Evolutionary conservation across 2,329 filamentous ascomycete species (phyloP), one percentile per base, ranked within the genome.

Genomic region (Aureobasidium zeae): DNA sequence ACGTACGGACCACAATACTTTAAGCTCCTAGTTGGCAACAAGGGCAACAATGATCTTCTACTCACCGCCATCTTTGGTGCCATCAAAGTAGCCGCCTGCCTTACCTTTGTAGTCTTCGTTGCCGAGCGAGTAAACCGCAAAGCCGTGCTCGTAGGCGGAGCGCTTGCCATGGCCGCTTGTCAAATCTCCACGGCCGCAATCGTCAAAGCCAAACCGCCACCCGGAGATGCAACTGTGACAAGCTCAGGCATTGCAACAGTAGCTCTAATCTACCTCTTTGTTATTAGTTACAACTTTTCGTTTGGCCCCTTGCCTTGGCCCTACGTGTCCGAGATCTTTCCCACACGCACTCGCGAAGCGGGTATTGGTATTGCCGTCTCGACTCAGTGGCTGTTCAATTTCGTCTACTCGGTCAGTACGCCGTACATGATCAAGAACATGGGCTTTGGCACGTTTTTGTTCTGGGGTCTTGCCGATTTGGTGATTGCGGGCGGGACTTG

Each of bases 1-100:
- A 44, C 39, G 12, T 74, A 72, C 43, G 70, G 69, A 0, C 71
- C 72, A 4, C 71, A 76, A 51, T 74, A 73, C 55, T 74, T 75
- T 54, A 65, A 65, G 15, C 57, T 73, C 0, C 63, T 74, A 6
- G 68, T 73, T 11, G 69, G 68, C 10, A 53, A 58, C n/a, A 50
- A 52, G 26, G 65, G 63, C 1, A 62, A 68, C 32, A 58, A 62
- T 25, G 64, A 64, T 31, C 60, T 75, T 4, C 54, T 75, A 1
- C 53, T 76, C 6, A 73, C 70, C 0, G 71, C 68, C 3, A 69
- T 74, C 43, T 75, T 74, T 49, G 72, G 71, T 10, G 68, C 67
- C 2, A 60, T 74, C 47, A 75, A 75, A 51, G 70, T 75, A 11
- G 53, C 62, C 3, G 68, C 70, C 9, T 74, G 71, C 44, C 58